Conservation (phyloP, 257 asterid genomes). For the Ajuga chamaepitys region DNA sequence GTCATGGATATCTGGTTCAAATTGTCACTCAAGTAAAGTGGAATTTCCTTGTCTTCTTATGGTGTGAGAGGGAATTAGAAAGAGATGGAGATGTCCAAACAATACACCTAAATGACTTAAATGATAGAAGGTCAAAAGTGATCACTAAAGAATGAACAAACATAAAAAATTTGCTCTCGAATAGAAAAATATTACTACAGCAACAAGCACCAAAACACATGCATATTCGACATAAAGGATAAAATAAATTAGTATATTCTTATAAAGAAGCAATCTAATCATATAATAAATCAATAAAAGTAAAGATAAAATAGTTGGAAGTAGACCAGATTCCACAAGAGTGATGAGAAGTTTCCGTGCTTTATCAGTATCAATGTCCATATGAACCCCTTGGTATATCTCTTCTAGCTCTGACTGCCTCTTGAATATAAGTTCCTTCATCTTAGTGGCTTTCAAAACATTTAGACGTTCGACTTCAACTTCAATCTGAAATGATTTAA, state of each 20-base stretch:
- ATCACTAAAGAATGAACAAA: neutral
- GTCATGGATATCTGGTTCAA: neutral
- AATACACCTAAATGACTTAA: neutral
- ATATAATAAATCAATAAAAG: no score
- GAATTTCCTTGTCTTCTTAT: neutral
- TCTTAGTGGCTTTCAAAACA: constrained; percentile 54
- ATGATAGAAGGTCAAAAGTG: neutral
- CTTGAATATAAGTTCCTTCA: constrained; percentile 64
- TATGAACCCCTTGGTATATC: constrained; percentile 49
- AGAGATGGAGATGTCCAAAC: neutral
- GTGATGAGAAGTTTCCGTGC: constrained; percentile 36
- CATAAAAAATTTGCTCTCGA: neutral
- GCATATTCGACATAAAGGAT: constrained; percentile 1
- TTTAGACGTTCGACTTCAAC: constrained; percentile 53
- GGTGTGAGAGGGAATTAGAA: neutral
- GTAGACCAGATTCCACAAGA: constrained; percentile 52
- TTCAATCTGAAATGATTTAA: constrained; percentile 40
- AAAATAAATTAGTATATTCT: neutral
- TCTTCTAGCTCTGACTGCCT: constrained; percentile 71
- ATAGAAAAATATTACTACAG: neutral
- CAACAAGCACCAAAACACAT: neutral
- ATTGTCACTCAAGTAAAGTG: neutral
- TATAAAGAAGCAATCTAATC: neutral
- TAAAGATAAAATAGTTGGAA: neutral
- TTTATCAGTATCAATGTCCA: constrained; percentile 54